Evolutionary conservation across 1,284 basidiomycete species (phyloP).

Genomic region (Puccinia brachypodii): DNA sequence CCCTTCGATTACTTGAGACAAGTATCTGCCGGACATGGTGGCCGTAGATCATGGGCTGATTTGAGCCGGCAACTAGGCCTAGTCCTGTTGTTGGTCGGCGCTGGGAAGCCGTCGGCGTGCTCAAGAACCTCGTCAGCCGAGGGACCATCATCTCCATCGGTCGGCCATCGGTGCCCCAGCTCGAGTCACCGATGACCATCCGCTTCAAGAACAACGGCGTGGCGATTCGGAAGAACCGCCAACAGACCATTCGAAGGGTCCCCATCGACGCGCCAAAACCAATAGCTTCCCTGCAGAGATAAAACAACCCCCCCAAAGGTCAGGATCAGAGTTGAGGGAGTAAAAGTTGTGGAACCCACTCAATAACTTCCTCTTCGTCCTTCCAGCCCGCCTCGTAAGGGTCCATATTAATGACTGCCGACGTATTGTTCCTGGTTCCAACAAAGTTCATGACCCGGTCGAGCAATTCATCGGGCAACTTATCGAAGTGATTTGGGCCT

Average conservation of each 20-base stretch:
- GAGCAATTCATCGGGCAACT: conserved; percentile 20
- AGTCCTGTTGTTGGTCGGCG: too few relatives aligned
- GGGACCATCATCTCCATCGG: neutral
- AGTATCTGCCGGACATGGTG: conserved; percentile 38
- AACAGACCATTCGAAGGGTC: conserved; percentile 16
- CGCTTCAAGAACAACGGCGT: conserved; percentile 25
- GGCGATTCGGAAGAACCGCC: conserved; percentile 19
- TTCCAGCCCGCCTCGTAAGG: conserved; percentile 24
- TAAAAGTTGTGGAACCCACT: neutral
- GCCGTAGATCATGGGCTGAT: conserved; percentile 20
- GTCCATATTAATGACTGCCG: neutral
- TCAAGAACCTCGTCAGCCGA: neutral
- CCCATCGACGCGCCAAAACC: neutral
- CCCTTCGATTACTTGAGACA: conserved; percentile 4
- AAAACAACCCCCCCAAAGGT: neutral
- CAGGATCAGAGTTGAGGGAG: neutral
- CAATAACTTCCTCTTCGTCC: conserved; percentile 22
- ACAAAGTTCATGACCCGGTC: conserved; percentile 15
- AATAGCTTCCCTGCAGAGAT: neutral
- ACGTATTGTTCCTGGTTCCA: neutral
- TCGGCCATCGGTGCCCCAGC: neutral
- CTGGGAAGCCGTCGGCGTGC: too few relatives aligned
- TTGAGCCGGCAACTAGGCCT: neutral
- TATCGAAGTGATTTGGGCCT: conserved; percentile 2
- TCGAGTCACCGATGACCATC: conserved; percentile 14